A percentile compares a stretch with the other conserved stretches of the same genome.
Conservation (phyloP, 768 basidiomycete species). For the Mycena vulgaris region DNA sequence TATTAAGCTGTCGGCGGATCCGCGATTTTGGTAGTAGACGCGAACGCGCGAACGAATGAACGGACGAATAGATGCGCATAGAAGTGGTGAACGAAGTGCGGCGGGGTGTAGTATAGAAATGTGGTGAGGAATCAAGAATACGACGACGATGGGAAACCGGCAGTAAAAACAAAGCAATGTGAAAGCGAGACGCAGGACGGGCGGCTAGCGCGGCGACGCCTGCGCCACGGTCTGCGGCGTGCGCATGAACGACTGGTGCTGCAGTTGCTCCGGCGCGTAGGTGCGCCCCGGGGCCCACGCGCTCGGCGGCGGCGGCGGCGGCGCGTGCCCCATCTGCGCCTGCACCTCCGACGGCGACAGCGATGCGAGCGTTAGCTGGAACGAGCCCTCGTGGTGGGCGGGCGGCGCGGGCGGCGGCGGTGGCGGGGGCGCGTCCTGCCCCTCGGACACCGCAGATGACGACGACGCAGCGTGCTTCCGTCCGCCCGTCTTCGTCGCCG, state of each 20-base stretch:
- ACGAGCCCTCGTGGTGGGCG: slow-evolving; percentile 70
- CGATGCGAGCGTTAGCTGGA: slow-evolving; percentile 63
- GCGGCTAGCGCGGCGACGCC: slow-evolving; percentile 16
- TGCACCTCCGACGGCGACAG: slow-evolving; percentile 40
- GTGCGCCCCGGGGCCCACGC: slow-evolving; percentile 40
- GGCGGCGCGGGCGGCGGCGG: slow-evolving; percentile 35
- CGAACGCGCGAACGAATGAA: slow-evolving; percentile 8
- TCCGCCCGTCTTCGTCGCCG: slow-evolving; percentile 60
- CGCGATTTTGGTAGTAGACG: slow-evolving; percentile 5
- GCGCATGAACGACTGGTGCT: slow-evolving; percentile 65
- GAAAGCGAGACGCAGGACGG: slow-evolving; percentile 1
- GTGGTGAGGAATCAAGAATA: not conserved
- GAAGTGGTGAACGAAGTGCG: slow-evolving; percentile 6
- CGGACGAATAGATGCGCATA: slow-evolving; percentile 21
- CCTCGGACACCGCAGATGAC: slow-evolving; percentile 38
- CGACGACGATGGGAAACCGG: slow-evolving; percentile 13
- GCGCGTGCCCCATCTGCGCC: slow-evolving; percentile 38
- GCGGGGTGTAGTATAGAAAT: slow-evolving; percentile 2
- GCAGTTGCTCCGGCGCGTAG: slow-evolving; percentile 50
- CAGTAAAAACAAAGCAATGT: slow-evolving; percentile 25
- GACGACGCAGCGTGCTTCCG: slow-evolving; percentile 51
- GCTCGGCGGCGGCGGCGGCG: slow-evolving; percentile 39
- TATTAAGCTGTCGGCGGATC: no score
- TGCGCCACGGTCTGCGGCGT: slow-evolving; percentile 51
- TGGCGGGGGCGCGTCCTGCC: slow-evolving; percentile 44